Conservation (phyloP, 176 grass and related monocot species). For the Tillandsia leiboldiana region DNA sequence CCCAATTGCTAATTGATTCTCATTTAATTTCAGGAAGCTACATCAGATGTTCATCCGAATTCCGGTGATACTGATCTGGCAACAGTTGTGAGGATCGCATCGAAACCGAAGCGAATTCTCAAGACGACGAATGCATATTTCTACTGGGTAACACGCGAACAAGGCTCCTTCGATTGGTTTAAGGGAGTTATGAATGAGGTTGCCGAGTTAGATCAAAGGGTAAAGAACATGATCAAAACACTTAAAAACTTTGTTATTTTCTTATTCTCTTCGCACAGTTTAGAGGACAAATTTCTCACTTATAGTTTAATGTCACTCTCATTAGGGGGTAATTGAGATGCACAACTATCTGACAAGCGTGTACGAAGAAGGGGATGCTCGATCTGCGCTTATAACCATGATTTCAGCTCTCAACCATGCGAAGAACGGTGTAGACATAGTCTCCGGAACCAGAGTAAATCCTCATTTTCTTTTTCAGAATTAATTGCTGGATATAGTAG, state of each 20-base stretch:
- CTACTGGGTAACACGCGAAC: conserved; percentile 81
- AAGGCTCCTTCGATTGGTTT: conserved; percentile 91
- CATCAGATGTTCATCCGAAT: conserved; percentile 41
- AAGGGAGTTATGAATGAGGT: conserved; percentile 89
- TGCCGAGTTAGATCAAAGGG: conserved; percentile 66
- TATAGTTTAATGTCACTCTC: conserved; percentile 10
- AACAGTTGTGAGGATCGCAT: conserved; percentile 53
- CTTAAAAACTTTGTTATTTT: conserved; percentile 2
- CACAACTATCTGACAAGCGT: conserved; percentile 87
- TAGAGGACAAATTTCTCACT: not conserved
- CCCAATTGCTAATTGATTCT: conserved; percentile 5
- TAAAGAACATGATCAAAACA: conserved; percentile 11
- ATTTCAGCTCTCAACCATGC: conserved; percentile 69
- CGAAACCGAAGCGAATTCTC: conserved; percentile 59
- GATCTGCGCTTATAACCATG: conserved; percentile 77
- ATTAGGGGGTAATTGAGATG: conserved; percentile 71
- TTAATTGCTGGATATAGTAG: not conserved
- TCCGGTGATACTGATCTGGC: conserved; percentile 47
- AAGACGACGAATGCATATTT: conserved; percentile 82
- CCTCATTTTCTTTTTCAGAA: not conserved
- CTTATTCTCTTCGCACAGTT: conserved; percentile 3
- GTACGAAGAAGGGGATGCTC: conserved; percentile 79
- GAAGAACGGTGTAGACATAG: conserved; percentile 72
- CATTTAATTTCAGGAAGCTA: conserved; percentile 37
- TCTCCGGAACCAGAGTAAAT: conserved; percentile 65